Evolutionary conservation across 2,329 filamentous ascomycete species (phyloP).

Genomic region (Penicillium sp.): DNA sequence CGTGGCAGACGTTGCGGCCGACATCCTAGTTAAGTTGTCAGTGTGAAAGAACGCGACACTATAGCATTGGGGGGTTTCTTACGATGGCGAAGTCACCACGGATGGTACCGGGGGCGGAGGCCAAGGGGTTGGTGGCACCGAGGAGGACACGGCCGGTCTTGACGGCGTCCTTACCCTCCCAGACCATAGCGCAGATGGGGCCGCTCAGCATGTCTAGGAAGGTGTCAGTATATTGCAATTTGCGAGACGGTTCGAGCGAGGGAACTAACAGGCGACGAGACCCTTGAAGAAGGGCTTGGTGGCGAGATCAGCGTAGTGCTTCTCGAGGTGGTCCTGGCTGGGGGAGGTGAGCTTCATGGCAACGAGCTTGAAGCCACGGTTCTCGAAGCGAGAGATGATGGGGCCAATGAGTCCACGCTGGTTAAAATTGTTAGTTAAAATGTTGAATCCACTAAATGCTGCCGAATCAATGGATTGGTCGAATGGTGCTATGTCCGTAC

Average conservation of each 20-base stretch:
- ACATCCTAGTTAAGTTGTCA: slow-evolving; percentile 55
- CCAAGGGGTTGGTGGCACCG: slow-evolving; percentile 97
- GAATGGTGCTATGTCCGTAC: slow-evolving; percentile 51
- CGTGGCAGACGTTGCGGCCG: slow-evolving; percentile 99
- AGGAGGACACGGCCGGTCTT: slow-evolving; percentile 96
- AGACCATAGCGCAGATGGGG: slow-evolving; percentile 98
- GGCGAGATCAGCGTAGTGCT: slow-evolving; percentile 91
- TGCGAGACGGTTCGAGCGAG: not conserved
- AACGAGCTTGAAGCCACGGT: slow-evolving; percentile 96
- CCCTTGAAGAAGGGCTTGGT: slow-evolving; percentile 96
- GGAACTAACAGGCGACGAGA: slow-evolving; percentile 77
- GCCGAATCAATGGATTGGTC: not conserved
- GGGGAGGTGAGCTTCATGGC: slow-evolving; percentile 94
- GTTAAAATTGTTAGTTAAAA: slow-evolving; percentile 28
- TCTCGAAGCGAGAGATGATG: slow-evolving; percentile 98
- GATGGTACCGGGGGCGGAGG: slow-evolving; percentile 94
- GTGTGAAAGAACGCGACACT: not conserved
- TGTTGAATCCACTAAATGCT: slow-evolving; percentile 8
- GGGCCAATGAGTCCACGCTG: slow-evolving; percentile 95
- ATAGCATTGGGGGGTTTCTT: slow-evolving; percentile 22
- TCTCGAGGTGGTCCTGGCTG: slow-evolving; percentile 92
- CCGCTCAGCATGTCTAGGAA: slow-evolving; percentile 86
- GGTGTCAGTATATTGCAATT: slow-evolving; percentile 16
- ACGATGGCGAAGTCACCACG: slow-evolving; percentile 86
- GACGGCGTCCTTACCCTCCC: slow-evolving; percentile 98